These are phyloP conservation scores for Yarrowia sp. DNA, from an alignment of 805 yeast species.

Conservation along the genomic window DNA sequence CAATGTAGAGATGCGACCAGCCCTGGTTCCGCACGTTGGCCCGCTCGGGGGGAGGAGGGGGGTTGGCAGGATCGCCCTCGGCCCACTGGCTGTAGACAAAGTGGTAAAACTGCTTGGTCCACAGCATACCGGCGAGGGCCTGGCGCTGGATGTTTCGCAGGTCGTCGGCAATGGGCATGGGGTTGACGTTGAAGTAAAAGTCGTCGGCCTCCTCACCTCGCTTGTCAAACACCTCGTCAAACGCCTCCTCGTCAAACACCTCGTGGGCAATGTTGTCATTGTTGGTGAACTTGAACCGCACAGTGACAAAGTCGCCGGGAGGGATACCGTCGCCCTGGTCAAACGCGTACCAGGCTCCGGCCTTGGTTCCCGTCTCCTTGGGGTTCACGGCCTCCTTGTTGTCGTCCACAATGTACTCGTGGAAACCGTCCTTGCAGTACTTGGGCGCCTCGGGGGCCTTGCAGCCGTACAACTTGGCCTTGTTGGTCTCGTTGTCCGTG, in stretches of 20 bases:
- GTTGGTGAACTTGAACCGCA: conserved; percentile 74
- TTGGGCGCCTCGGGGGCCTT: conserved; percentile 63
- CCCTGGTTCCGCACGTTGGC: conserved; percentile 87
- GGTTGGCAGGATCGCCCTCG: conserved; percentile 79
- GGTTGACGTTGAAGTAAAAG: conserved; percentile 87
- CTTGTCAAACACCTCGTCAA: conserved; percentile 70
- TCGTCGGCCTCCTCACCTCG: conserved; percentile 91
- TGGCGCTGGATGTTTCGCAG: conserved; percentile 86
- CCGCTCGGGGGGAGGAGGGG: conserved; percentile 75
- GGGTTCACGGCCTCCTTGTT: conserved; percentile 72
- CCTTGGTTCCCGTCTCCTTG: conserved; percentile 74
- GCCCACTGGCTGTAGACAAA: conserved; percentile 87
- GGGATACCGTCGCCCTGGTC: conserved; percentile 80
- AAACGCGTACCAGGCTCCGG: conserved; percentile 83
- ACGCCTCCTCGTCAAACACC: conserved; percentile 71
- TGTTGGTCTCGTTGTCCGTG: conserved; percentile 90
- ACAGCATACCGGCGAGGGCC: conserved; percentile 90
- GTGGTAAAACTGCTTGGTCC: conserved; percentile 93
- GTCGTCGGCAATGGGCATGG: conserved; percentile 81
- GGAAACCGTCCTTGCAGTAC: conserved; percentile 85
- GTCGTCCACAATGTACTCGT: conserved; percentile 74
- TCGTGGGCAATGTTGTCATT: conserved; percentile 45
- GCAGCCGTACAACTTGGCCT: conserved; percentile 63
- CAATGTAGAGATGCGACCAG: conserved; percentile 88
- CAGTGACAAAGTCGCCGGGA: conserved; percentile 83